Conservation (phyloP, 1,284 basidiomycete genomes). For the Laetiporus sulphureus region DNA sequence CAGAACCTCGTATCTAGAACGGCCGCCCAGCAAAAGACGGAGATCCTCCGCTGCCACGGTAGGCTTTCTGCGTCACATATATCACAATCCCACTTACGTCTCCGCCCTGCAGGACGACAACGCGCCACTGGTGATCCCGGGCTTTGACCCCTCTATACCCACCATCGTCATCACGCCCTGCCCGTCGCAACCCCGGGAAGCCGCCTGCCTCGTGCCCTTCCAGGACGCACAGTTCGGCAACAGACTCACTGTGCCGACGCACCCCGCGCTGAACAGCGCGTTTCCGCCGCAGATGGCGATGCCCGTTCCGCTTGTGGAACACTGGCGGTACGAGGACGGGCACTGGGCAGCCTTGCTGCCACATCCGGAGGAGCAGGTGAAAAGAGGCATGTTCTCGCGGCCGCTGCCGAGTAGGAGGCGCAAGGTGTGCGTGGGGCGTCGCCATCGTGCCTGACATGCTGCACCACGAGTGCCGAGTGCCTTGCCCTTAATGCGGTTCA, state of each 20-base stretch:
- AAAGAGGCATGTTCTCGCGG: slow-evolving; percentile 35
- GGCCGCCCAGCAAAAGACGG: slow-evolving; percentile 10
- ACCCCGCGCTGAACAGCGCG: slow-evolving; percentile 40
- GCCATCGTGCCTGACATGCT: too few relatives aligned
- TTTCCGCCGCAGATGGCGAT: slow-evolving; percentile 36
- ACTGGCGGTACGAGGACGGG: slow-evolving; percentile 45
- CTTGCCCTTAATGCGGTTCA: too few relatives aligned
- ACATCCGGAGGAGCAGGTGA: slow-evolving; percentile 40
- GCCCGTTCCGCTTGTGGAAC: slow-evolving; percentile 26
- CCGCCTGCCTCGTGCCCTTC: slow-evolving; percentile 40
- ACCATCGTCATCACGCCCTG: slow-evolving; percentile 46
- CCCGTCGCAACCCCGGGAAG: slow-evolving; percentile 30
- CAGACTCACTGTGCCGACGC: slow-evolving; percentile 43
- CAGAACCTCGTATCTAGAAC: slow-evolving; percentile 1
- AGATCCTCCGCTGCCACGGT: slow-evolving; percentile 10
- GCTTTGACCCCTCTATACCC: slow-evolving; percentile 33
- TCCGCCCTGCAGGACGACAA: slow-evolving; percentile 6
- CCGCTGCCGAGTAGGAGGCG: slow-evolving; percentile 20
- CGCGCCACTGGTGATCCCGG: slow-evolving; percentile 14
- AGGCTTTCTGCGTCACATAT: neutral
- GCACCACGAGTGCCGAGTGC: too few relatives aligned
- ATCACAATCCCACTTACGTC: neutral
- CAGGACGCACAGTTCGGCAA: slow-evolving; percentile 48
- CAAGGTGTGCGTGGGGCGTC: slow-evolving; percentile 8
- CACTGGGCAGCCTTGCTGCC: slow-evolving; percentile 48